Conservation (phyloP, 2,329 filamentous ascomycete genomes). For the Microdochium paspali region DNA sequence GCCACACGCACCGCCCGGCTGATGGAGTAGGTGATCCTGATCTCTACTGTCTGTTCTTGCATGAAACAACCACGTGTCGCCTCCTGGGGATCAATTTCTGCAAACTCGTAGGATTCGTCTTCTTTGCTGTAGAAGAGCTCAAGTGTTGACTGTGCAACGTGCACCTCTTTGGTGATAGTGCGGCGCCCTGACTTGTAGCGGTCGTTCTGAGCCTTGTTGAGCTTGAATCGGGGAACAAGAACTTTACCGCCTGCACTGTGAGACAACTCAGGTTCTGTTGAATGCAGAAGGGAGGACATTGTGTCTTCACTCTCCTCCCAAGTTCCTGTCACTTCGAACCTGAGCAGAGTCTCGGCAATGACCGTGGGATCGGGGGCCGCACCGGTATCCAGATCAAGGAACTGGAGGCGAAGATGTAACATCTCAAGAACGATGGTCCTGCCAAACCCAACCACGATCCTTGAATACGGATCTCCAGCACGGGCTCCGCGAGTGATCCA, state of each 20-base stretch:
- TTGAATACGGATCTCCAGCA: slow-evolving; percentile 13
- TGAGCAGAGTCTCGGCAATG: slow-evolving; percentile 7
- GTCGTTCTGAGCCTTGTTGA: slow-evolving; percentile 1
- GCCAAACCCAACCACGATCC: slow-evolving; percentile 5
- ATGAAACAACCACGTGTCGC: no score
- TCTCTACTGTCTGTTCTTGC: no score
- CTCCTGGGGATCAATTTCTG: no score
- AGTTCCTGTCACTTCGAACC: slow-evolving; percentile 6
- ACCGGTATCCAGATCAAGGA: slow-evolving; percentile 5
- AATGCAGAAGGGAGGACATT: slow-evolving; percentile 3
- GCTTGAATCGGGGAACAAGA: slow-evolving; percentile 2
- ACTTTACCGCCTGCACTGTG: slow-evolving; percentile 1
- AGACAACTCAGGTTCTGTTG: slow-evolving; percentile 5
- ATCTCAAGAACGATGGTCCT: slow-evolving; percentile 1
- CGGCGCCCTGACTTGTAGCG: slow-evolving; percentile 5
- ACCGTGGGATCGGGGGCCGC: not conserved
- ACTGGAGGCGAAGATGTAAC: slow-evolving; percentile 11
- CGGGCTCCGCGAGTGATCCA: slow-evolving; percentile 38
- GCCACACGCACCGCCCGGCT: no score
- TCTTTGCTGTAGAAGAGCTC: no score
- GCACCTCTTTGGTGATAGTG: not conserved
- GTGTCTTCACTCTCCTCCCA: slow-evolving; percentile 1
- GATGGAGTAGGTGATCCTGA: no score
- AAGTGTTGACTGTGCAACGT: not conserved
- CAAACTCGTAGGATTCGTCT: not conserved